phyloP scores from a whole-genome alignment of 345 rosid species.

The Diplotaxis tenuifolia region DNA sequence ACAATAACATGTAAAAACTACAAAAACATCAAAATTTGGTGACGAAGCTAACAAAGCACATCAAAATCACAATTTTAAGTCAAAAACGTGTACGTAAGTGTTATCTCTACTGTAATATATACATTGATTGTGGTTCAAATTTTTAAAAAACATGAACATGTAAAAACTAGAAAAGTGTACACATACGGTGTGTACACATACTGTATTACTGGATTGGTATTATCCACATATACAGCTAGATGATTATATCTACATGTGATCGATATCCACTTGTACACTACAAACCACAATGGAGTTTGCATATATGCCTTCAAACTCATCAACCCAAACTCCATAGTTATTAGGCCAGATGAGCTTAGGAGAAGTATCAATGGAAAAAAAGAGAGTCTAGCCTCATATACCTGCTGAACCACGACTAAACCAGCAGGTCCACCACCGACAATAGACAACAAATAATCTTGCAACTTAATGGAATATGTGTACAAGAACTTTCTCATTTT shows the following conservation, averaged over 20 bases:
- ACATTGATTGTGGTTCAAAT: not conserved
- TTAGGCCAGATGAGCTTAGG: constrained; percentile 97
- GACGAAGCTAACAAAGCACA: no score
- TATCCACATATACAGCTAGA: not conserved
- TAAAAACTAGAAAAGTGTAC: no score
- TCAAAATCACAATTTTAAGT: no score
- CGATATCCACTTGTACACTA: not conserved
- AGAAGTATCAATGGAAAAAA: constrained; percentile 79
- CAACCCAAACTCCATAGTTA: constrained; percentile 99
- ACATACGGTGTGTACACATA: not conserved
- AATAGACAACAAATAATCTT: no score
- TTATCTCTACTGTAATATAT: no score
- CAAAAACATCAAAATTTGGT: no score
- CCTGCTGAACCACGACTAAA: constrained; percentile 93
- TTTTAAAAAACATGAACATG: not conserved
- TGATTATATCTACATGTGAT: not conserved
- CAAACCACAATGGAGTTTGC: not conserved
- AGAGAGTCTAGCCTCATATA: constrained; percentile 85
- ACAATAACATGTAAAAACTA: no score
- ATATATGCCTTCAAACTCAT: constrained; percentile 69
- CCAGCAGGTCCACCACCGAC: constrained; percentile 99
- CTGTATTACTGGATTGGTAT: no score
- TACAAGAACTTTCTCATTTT: no score
- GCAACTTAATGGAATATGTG: no score
- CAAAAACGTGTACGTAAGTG: not conserved